A percentile compares a stretch with the other conserved stretches of the same genome.
Conservation (phyloP, 2,329 filamentous ascomycete genomes). For the Hansfordia pulvinata region DNA sequence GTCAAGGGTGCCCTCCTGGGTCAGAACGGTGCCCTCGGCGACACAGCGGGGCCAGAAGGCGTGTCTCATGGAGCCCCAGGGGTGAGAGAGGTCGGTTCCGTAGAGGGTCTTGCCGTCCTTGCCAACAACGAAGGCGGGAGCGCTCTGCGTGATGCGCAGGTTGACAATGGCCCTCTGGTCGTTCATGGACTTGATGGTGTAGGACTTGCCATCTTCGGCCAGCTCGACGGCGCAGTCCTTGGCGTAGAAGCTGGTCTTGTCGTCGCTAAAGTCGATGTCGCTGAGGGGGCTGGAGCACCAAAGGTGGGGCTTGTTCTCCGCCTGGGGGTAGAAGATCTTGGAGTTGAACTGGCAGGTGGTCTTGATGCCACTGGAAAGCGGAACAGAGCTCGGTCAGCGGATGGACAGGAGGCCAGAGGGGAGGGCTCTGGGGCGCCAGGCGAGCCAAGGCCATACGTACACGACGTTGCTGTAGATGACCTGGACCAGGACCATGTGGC, state of each 20-base stretch:
- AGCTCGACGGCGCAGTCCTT: slow-evolving; percentile 76
- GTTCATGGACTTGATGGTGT: slow-evolving; percentile 80
- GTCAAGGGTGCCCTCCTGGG: slow-evolving; percentile 67
- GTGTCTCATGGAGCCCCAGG: slow-evolving; percentile 89
- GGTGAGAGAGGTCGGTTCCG: slow-evolving; percentile 72
- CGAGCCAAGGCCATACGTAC: slow-evolving; percentile 36
- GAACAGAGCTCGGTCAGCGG: slow-evolving; percentile 7
- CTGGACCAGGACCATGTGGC: slow-evolving; percentile 67
- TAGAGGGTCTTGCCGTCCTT: slow-evolving; percentile 74
- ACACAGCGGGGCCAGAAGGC: slow-evolving; percentile 85
- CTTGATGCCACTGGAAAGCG: slow-evolving; percentile 57
- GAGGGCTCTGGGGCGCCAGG: slow-evolving; percentile 3
- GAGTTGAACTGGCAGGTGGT: slow-evolving; percentile 88
- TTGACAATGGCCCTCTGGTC: slow-evolving; percentile 76
- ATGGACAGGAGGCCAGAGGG: too few species aligned
- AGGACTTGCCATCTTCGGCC: slow-evolving; percentile 68
- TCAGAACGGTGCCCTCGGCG: slow-evolving; percentile 73
- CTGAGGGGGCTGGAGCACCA: slow-evolving; percentile 74
- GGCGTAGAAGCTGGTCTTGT: slow-evolving; percentile 73
- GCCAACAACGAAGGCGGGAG: slow-evolving; percentile 76
- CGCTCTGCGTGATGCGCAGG: slow-evolving; percentile 59
- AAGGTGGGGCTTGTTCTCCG: slow-evolving; percentile 57
- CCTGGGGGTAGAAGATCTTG: slow-evolving; percentile 75
- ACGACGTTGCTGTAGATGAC: slow-evolving; percentile 96
- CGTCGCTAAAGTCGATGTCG: slow-evolving; percentile 73